phyloP scores from a whole-genome alignment of 306 rosid genomes.

The Cyclanthera cordifolia region DNA sequence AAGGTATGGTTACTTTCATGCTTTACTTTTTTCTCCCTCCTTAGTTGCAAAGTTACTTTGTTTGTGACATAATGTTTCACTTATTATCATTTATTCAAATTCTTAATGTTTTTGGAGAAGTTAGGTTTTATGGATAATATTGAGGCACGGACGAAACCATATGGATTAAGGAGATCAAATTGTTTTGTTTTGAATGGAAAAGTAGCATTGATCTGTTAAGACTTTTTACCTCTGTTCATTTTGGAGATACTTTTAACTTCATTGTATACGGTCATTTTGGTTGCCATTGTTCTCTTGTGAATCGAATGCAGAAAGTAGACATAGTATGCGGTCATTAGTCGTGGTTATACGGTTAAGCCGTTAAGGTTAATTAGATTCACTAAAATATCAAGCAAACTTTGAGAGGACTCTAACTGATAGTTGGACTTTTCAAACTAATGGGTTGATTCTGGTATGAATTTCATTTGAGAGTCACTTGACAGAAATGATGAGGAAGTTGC shows the following conservation, averaged over 20 bases:
- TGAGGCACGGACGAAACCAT: neutral
- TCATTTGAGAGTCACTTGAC: neutral
- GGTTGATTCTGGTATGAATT: neutral
- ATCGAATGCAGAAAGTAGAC: neutral
- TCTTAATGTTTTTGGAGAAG: neutral
- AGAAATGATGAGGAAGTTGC: neutral
- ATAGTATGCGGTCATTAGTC: too few relatives aligned
- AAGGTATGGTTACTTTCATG: conserved; percentile 40
- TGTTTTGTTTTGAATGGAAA: neutral
- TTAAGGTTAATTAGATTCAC: neutral
- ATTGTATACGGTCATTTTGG: neutral
- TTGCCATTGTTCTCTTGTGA: neutral
- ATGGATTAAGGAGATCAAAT: neutral
- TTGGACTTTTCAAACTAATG: neutral
- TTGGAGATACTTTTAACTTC: neutral
- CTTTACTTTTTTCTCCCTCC: neutral
- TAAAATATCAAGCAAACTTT: neutral
- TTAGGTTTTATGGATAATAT: neutral
- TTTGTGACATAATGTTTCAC: neutral
- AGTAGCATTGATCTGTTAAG: neutral
- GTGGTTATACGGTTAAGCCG: neutral
- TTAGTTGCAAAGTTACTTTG: neutral
- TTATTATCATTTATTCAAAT: neutral
- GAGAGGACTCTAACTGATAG: too few relatives aligned
- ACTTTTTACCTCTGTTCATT: neutral